Conservation (phyloP, 1,284 basidiomycete species). For the Grifola frondosa region DNA sequence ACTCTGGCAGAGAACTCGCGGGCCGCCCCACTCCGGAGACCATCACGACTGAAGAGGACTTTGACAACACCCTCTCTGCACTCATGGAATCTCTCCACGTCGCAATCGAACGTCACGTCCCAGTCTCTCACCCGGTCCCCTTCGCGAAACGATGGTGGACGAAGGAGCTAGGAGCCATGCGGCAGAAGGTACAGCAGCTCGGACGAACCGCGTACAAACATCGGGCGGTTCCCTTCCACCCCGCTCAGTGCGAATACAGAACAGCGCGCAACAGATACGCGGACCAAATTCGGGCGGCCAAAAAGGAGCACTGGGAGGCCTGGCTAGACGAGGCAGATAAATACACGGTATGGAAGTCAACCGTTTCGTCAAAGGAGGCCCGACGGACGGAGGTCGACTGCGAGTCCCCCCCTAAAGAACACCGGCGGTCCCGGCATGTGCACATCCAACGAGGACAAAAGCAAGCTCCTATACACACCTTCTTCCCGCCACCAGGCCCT, state of each 20-base stretch:
- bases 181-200: slow-evolving; percentile 24
- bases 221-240: slow-evolving; percentile 32
- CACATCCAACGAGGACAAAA: slow-evolving; percentile 29
- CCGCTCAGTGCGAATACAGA: slow-evolving; percentile 22
- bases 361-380: slow-evolving; percentile 26
- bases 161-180: slow-evolving; percentile 20
- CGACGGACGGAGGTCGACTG: slow-evolving; percentile 31
- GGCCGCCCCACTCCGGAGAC: neutral
- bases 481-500: slow-evolving; percentile 30
- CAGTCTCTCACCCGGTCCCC: slow-evolving; percentile 21
- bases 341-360: slow-evolving; percentile 33
- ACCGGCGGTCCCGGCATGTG: slow-evolving; percentile 9
- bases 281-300: slow-evolving; percentile 29
- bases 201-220: slow-evolving; percentile 27
- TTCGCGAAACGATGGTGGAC: slow-evolving; percentile 30
- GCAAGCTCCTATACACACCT: slow-evolving; percentile 24
- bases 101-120: slow-evolving; percentile 23
- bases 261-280: slow-evolving; percentile 26
- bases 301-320: slow-evolving; percentile 35
- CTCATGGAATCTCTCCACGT: slow-evolving; percentile 21
- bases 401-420: slow-evolving; percentile 33
- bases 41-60: neutral
- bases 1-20: slow-evolving; percentile 4
- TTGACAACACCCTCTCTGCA: slow-evolving; percentile 7
- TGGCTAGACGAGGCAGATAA: slow-evolving; percentile 32